phyloP scores from a whole-genome alignment of 495 filamentous ascomycete species.

The Corynascus novoguineensis region DNA sequence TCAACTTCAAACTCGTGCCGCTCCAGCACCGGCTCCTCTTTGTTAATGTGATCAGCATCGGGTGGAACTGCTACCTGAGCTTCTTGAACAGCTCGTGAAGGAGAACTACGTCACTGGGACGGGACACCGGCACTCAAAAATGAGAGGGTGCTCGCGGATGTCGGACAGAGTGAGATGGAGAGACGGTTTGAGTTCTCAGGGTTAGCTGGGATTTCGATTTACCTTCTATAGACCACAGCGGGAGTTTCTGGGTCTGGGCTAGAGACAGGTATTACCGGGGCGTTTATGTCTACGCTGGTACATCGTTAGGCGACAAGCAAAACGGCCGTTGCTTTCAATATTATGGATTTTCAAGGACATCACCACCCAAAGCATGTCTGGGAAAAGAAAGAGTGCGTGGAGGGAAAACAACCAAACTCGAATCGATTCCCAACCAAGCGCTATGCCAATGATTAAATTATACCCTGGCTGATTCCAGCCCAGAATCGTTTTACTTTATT shows the following conservation, averaged over 20 bases:
- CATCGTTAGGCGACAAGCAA: not conserved
- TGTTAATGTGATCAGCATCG: slow-evolving; percentile 75
- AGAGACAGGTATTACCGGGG: not conserved
- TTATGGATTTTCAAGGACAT: not conserved
- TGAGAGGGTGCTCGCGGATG: too few species aligned
- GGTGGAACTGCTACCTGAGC: slow-evolving; percentile 96
- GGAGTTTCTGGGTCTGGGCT: not conserved
- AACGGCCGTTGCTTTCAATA: slow-evolving; percentile 5
- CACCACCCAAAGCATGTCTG: not conserved
- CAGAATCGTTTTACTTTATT: not conserved
- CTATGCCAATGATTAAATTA: slow-evolving; percentile 1
- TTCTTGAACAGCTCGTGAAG: slow-evolving; percentile 57
- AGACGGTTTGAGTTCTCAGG: not conserved
- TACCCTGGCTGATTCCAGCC: too few species aligned
- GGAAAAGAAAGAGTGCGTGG: too few species aligned
- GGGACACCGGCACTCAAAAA: too few species aligned
- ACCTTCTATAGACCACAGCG: slow-evolving; percentile 8
- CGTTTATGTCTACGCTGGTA: not conserved
- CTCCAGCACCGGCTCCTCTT: slow-evolving; percentile 79
- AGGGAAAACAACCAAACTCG: not conserved
- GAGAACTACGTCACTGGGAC: not conserved
- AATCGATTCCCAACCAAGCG: not conserved
- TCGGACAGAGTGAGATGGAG: not conserved
- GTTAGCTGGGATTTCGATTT: not conserved
- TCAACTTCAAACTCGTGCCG: slow-evolving; percentile 89